Evolutionary conservation across 148 eudicot species (phyloP), one percentile per base, ranked within the genome.

Genomic region (Rhododendron mucronatum): DNA sequence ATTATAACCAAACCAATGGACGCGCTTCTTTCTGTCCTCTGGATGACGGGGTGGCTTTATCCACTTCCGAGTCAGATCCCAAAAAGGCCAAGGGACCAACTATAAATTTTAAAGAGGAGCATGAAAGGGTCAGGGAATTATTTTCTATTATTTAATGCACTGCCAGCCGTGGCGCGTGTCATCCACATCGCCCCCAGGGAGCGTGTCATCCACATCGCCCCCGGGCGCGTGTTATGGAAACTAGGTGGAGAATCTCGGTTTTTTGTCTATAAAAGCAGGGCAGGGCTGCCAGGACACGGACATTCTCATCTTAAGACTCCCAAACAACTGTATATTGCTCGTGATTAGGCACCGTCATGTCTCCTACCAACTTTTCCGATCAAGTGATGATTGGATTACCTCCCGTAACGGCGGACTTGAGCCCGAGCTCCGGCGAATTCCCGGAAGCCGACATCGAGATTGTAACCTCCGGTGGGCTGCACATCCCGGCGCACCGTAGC

Each of bases 401-500:
- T 35, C 15, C 33, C 11, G 4, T 11, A n/a, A 88, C 87, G 90
- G 84, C 63, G 21, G 69, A 50, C 39, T 78, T 78, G 79, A 81
- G 77, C n/a, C 75, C 2, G 39, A 14, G 47, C 81, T 85, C 89
- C 83, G 90, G 30, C 78, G 88, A 86, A 18, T 75, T 90, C 11
- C 90, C 92, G 14, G 79, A 75, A 37, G 47, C 48, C 20, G 96
- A 93, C 78, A 85, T 94, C 65, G 26, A 83, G 1, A 85, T 96
- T 50, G 61, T 93, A 83, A 90, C 96, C 57, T 94, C 98, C 84
- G 92, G 82, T 45, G 96, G 96, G 7, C 71, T 82, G 3, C 92
- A 90, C 84, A 93, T 96, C 53, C 94, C 94, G 4, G 96, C 92
- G 35, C 97, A 94, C 88, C 86, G 95, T 39, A 90, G 88, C 86